These are phyloP conservation scores for Tremella fuciformis DNA, from an alignment of 768 basidiomycete species.

Conservation along the genomic window DNA sequence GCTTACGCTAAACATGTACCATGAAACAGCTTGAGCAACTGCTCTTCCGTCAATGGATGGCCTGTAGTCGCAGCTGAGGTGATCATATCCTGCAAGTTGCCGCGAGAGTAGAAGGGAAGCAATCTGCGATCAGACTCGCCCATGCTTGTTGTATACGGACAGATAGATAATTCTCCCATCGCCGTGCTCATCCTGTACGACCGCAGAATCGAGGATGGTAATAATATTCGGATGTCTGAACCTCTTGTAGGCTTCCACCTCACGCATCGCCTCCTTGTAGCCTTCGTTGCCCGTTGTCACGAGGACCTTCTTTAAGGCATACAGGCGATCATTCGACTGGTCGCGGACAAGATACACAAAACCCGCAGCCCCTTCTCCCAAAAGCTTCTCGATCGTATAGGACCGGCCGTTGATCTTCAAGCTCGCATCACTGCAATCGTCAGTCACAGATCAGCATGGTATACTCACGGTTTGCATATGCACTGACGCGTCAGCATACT, in stretches of 20 bases:
- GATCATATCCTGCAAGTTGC: slow-evolving; percentile 93
- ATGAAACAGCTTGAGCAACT: slow-evolving; percentile 84
- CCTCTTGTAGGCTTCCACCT: slow-evolving; percentile 83
- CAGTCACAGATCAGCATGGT: slow-evolving; percentile 55
- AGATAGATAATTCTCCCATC: slow-evolving; percentile 94
- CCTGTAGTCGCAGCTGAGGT: slow-evolving; percentile 78
- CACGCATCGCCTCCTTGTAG: slow-evolving; percentile 62
- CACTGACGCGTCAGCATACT: slow-evolving; percentile 16
- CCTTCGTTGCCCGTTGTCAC: slow-evolving; percentile 59
- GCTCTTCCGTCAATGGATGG: slow-evolving; percentile 77
- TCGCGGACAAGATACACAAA: slow-evolving; percentile 53
- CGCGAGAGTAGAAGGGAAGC: slow-evolving; percentile 65
- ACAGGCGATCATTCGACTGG: slow-evolving; percentile 64
- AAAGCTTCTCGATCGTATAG: slow-evolving; percentile 84
- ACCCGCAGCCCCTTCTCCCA: slow-evolving; percentile 77
- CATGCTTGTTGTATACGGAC: slow-evolving; percentile 19
- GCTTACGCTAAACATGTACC: slow-evolving; percentile 80
- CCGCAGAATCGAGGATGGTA: slow-evolving; percentile 88
- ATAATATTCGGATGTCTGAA: slow-evolving; percentile 99
- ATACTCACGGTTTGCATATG: slow-evolving; percentile 46
- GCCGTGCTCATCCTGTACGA: slow-evolving; percentile 87
- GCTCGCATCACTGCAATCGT: slow-evolving; percentile 59
- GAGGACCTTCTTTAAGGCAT: slow-evolving; percentile 80
- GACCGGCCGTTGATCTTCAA: slow-evolving; percentile 95
- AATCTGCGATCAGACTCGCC: slow-evolving; percentile 56